Evolutionary conservation across 1,139 yeast species (phyloP).

Genomic region (Sugiyamaella pinicola): DNA sequence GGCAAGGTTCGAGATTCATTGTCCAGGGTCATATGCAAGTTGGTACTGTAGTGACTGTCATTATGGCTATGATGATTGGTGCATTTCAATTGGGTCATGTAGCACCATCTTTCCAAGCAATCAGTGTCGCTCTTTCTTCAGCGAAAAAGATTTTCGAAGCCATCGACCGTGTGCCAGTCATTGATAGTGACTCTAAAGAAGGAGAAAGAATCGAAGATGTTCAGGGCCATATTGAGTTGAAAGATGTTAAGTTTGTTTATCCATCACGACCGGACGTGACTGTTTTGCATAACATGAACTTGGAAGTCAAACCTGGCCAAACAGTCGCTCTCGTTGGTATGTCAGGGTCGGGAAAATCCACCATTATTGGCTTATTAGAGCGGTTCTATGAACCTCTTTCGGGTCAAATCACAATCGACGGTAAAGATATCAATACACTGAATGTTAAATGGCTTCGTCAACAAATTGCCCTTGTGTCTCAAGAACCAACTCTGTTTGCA

Average conservation of each 20-base stretch:
- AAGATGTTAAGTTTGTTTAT: slow-evolving; percentile 69
- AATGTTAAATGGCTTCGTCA: slow-evolving; percentile 74
- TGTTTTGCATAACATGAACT: slow-evolving; percentile 65
- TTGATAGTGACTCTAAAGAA: slow-evolving; percentile 40
- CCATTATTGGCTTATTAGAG: slow-evolving; percentile 71
- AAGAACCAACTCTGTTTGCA: slow-evolving; percentile 80
- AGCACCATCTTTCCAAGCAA: slow-evolving; percentile 47
- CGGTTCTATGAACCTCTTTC: slow-evolving; percentile 64
- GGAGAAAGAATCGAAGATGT: slow-evolving; percentile 43
- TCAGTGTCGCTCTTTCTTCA: slow-evolving; percentile 47
- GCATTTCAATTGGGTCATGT: slow-evolving; percentile 47
- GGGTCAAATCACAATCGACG: slow-evolving; percentile 71
- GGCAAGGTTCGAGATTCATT: slow-evolving; percentile 48
- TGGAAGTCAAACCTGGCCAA: slow-evolving; percentile 66
- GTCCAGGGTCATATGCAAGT: slow-evolving; percentile 41
- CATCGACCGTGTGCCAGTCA: slow-evolving; percentile 46
- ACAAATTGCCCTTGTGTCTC: slow-evolving; percentile 82
- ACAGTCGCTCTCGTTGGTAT: slow-evolving; percentile 90
- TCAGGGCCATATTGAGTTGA: slow-evolving; percentile 59
- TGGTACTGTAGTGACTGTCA: slow-evolving; percentile 43
- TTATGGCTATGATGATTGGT: slow-evolving; percentile 48
- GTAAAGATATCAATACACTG: slow-evolving; percentile 60
- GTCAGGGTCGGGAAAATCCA: slow-evolving; percentile 90
- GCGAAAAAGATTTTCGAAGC: slow-evolving; percentile 47
- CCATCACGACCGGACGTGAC: slow-evolving; percentile 84